phyloP scores from a whole-genome alignment of 352 stramenopile species.

The Phytophthora meadii region DNA sequence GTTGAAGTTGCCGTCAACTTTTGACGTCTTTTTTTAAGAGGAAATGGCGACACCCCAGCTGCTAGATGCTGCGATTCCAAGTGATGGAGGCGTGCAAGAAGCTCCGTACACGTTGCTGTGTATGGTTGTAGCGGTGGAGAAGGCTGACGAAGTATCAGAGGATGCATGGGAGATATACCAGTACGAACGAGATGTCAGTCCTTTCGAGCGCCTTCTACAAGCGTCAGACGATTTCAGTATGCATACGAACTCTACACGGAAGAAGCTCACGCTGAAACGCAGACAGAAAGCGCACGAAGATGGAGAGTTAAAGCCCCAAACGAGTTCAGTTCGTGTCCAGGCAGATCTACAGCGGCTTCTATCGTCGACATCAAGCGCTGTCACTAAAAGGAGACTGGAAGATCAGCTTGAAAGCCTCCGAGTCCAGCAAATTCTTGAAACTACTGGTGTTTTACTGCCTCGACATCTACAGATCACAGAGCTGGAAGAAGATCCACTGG shows the following conservation, averaged over 20 bases:
- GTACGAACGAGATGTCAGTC: slow-evolving; percentile 13
- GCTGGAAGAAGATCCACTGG: slow-evolving; percentile 32
- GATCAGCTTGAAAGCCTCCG: slow-evolving; percentile 9
- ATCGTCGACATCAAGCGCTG: slow-evolving; percentile 7
- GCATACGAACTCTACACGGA: too few species aligned
- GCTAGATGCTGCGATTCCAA: slow-evolving; percentile 23
- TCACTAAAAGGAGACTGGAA: slow-evolving; percentile 14
- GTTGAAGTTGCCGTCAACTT: slow-evolving; percentile 32
- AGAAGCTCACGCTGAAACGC: slow-evolving; percentile 3
- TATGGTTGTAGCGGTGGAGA: slow-evolving; percentile 32
- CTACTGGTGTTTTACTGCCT: slow-evolving; percentile 10
- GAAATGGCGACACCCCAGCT: slow-evolving; percentile 27
- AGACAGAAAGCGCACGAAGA: slow-evolving; percentile 9
- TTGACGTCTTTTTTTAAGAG: neutral
- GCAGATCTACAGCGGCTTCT: slow-evolving; percentile 29
- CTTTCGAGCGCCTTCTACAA: slow-evolving; percentile 30
- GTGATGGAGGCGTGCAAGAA: slow-evolving; percentile 27
- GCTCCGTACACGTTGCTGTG: slow-evolving; percentile 32
- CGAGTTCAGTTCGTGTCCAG: slow-evolving; percentile 5
- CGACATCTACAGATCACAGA: slow-evolving; percentile 24
- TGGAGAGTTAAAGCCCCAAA: neutral
- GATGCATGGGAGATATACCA: slow-evolving; percentile 14
- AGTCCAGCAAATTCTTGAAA: neutral
- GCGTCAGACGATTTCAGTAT: slow-evolving; percentile 27
- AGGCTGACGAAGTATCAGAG: slow-evolving; percentile 2